Conservation (phyloP, 164 flowering plant species). For the Nymphaea thermarum region DNA sequence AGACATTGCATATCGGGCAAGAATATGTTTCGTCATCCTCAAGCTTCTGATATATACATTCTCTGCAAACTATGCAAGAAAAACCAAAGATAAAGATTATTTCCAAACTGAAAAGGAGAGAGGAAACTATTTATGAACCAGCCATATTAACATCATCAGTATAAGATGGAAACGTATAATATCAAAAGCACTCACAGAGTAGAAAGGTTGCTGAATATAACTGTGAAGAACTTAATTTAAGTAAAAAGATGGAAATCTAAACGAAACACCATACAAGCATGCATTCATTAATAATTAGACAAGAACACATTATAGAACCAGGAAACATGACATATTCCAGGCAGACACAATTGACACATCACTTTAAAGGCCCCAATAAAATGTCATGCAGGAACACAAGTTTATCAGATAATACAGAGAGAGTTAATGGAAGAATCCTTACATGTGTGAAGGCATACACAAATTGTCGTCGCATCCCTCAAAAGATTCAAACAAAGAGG, state of each 20-base stretch:
- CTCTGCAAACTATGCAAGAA: conserved; percentile 12
- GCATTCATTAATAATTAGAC: too few relatives aligned
- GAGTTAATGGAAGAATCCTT: conserved; percentile 3
- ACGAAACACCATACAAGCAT: too few relatives aligned
- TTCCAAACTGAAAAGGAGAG: too few relatives aligned
- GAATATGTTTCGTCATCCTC: conserved; percentile 10
- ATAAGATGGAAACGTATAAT: too few relatives aligned
- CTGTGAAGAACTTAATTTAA: background rate
- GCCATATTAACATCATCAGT: too few relatives aligned
- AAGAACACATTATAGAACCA: too few relatives aligned
- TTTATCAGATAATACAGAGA: background rate
- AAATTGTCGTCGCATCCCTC: conserved; percentile 13
- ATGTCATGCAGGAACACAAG: background rate
- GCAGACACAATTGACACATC: too few relatives aligned
- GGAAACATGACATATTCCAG: too few relatives aligned
- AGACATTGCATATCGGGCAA: conserved; percentile 13
- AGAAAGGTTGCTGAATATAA: background rate
- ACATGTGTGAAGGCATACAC: conserved; percentile 21
- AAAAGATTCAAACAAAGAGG: conserved; percentile 13
- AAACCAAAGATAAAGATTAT: too few relatives aligned
- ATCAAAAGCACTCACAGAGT: too few relatives aligned
- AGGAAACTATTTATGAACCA: too few relatives aligned
- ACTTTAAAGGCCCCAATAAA: background rate
- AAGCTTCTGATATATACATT: conserved; percentile 14
- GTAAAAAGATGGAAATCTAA: too few relatives aligned